Evolutionary conservation across 257 asterid species (phyloP).

Genomic region (Ilex asprella): DNA sequence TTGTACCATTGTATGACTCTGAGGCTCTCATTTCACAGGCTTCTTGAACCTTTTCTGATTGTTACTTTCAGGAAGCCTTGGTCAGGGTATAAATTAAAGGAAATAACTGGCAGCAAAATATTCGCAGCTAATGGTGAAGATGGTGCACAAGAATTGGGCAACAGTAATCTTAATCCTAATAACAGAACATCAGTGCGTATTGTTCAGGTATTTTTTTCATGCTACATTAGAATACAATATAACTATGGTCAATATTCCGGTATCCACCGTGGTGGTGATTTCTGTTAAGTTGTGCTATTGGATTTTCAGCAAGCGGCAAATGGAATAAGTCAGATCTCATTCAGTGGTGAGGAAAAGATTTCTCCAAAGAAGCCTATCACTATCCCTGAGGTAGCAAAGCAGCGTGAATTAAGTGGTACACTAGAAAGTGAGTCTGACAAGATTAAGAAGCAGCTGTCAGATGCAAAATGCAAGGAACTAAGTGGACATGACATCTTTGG

Average conservation of each 20-base stretch:
- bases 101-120: conserved; percentile 97
- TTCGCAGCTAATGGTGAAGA: conserved; percentile 66
- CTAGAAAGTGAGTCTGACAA: conserved; percentile 73
- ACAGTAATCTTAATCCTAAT: conserved; percentile 35
- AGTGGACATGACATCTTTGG: conserved; percentile 90
- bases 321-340: conserved; percentile 84
- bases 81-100: conserved; percentile 86
- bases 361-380: conserved; percentile 79
- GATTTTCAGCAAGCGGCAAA: conserved; percentile 55
- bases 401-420: conserved; percentile 87
- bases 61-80: conserved; percentile 72
- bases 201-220: conserved; percentile 58
- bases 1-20: too few species aligned
- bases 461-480: conserved; percentile 85
- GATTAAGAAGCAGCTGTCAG: conserved; percentile 79
- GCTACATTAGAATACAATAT: too few species aligned
- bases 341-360: conserved; percentile 75
- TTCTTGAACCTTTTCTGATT: too few species aligned
- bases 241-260: too few species aligned
- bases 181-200: conserved; percentile 80
- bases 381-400: conserved; percentile 90
- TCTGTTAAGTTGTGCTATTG: neutral
- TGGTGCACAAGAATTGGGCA: conserved; percentile 51
- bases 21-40: too few species aligned
- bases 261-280: too few species aligned